Percentiles rank a stretch among this genome's conserved stretches.
These are phyloP conservation scores for Collybia sordida DNA, from an alignment of 768 basidiomycete species.

Conservation along the genomic window DNA sequence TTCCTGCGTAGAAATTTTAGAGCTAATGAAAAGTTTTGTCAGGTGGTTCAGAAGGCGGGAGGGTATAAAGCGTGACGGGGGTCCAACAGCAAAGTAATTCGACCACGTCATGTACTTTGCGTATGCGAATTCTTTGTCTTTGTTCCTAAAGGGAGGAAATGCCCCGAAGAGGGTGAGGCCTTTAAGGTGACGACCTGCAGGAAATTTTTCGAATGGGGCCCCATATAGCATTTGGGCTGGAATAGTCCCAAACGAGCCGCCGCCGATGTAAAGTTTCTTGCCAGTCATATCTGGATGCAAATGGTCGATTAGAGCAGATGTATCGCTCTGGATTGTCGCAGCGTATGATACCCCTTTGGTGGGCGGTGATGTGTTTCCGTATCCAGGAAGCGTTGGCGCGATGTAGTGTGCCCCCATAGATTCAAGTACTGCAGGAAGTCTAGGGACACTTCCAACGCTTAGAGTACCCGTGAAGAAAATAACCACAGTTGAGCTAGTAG, in stretches of 20 bases:
- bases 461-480: slow-evolving; percentile 43
- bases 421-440: slow-evolving; percentile 17
- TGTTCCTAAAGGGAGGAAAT: slow-evolving; percentile 39
- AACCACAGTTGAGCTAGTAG: slow-evolving; percentile 33
- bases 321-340: slow-evolving; percentile 33
- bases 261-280: slow-evolving; percentile 41
- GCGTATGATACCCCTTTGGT: slow-evolving; percentile 28
- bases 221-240: slow-evolving; percentile 52
- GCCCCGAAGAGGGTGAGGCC: slow-evolving; percentile 40
- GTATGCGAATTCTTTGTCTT: slow-evolving; percentile 27
- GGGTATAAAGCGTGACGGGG: slow-evolving; percentile 31
- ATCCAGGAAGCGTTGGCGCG: slow-evolving; percentile 46
- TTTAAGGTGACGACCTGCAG: slow-evolving; percentile 39
- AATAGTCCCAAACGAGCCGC: slow-evolving; percentile 48
- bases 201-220: slow-evolving; percentile 43
- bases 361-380: slow-evolving; percentile 42
- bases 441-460: slow-evolving; percentile 29
- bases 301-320: slow-evolving; percentile 37
- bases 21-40: slow-evolving; percentile 22
- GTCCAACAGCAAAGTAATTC: slow-evolving; percentile 40
- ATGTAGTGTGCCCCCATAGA: slow-evolving; percentile 31
- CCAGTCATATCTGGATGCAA: slow-evolving; percentile 33
- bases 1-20: slow-evolving; percentile 32
- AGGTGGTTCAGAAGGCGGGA: slow-evolving; percentile 28
- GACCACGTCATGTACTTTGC: slow-evolving; percentile 36